Evolutionary conservation across 176 grass and related monocot genomes (phyloP), one percentile per base, ranked within the genome.

Genomic region (Leersia perrieri): DNA sequence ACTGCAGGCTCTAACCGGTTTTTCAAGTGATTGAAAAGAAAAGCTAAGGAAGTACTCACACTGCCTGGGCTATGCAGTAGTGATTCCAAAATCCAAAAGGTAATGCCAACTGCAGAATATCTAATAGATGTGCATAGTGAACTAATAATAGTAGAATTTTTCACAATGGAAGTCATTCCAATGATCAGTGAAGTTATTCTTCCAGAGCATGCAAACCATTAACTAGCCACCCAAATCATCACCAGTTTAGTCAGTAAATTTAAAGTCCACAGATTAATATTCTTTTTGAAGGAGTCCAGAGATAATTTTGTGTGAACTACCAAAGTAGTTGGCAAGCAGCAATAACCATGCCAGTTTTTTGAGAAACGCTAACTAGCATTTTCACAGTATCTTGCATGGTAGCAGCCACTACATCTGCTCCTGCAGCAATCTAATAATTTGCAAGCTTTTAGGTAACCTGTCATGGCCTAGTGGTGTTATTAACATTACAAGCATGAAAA

Each of bases 91-190:
- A 11, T 14, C n/a, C n/a, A 14, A 81, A 36, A 86, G 30, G 44
- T 22, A 78, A 60, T 18, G 22, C 73, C 27, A 55, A 67, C 33
- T 61, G 63, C 11, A 44, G 75, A 80, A 67, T 60, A 73, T 68
- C 16, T 27, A 61, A 7, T 79, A 31, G 28, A 69, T 67, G 23
- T 47, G 5, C 9, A 32, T 47, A 18, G 20, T 73, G 20, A 76
- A 75, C 5, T 75, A 31, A 87, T 41, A 20, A 62, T 66, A 57
- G 39, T 34, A 85, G 61, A 51, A 78, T 51, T 14, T 78, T 55
- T 71, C 36, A 35, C 22, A 41, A 58, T 76, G 4, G 27, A 39
- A 75, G 44, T 47, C 55, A 60, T 75, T 75, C 30, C 63, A 34
- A 80, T 62, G 28, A 62, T 18, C 11, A 68, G 61, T 60, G 20